Evolutionary conservation across 148 eudicot genomes (phyloP), one percentile per base, ranked within the genome.

Genomic region (Rhododendron simsii): DNA sequence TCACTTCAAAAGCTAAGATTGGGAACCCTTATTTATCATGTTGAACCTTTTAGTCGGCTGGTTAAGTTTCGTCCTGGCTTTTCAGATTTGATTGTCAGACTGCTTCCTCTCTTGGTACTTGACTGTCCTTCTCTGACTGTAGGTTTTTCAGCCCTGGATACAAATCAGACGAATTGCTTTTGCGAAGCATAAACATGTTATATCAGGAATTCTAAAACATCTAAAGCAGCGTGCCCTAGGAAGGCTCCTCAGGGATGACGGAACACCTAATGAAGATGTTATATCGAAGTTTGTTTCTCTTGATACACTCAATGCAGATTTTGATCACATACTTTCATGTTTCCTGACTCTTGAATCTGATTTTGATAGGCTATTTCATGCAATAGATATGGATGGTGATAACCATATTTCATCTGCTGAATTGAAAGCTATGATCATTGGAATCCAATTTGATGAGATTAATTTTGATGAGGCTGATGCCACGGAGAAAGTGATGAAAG

Each of bases 61-160:
- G 47, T 83, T 45, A 81, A 53, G 61, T 20, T 61, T 82, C 50
- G 12, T 41, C 20, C 44, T 67, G 85, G 67, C 35, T 81, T 15
- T 53, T 18, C 80, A 26, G 81, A 78, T 78, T 3, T 78, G 35
- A 45, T 45, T 80, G 82, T 80, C 61, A 45, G 55, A 78, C 50
- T 77, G 55, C 47, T n/a, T 26, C 15, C 23, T 21, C 20, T 83
- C 18, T 16, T 21, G 14, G 47, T 74, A 10, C 48, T 73, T 84
- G 2, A 75, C 50, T 39, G 50, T 37, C 16, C 48, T 71, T 44
- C 44, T 69, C 61, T 15, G 53, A 14, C 47, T 89, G 84, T 92
- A 96, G 98, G 93, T 95, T 33, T 92, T 92, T 80, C 99, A 96
- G 91, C 99, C 99, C 47, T 91, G 93, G 95, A 89, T 93, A 69